A percentile compares a stretch with the other conserved stretches of the same genome.
phyloP scores from a whole-genome alignment of 345 rosid species.

The Garcia nutans region DNA sequence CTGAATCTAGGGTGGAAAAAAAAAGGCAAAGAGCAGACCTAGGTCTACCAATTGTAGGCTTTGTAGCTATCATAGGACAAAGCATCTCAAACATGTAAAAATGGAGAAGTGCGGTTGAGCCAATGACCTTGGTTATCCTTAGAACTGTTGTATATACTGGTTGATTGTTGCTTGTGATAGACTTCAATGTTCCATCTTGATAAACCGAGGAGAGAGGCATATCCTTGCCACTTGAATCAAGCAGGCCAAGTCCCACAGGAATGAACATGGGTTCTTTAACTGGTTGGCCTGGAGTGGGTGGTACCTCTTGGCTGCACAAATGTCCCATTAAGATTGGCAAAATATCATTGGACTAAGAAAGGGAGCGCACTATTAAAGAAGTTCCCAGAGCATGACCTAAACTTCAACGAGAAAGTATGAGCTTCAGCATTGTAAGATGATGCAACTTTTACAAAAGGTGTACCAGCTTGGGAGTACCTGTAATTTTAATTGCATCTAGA shows the following conservation, averaged over 20 bases:
- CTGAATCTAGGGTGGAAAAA: neutral
- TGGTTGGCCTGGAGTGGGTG: constrained; percentile 88
- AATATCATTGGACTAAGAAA: constrained; percentile 2
- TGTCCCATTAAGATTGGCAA: constrained; percentile 5
- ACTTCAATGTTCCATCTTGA: constrained; percentile 59
- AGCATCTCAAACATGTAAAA: neutral
- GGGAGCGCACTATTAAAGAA: neutral
- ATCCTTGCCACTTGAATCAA: constrained; percentile 83
- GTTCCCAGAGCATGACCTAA: constrained; percentile 50
- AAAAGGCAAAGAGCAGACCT: neutral
- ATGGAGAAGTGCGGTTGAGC: neutral
- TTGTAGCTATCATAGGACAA: neutral
- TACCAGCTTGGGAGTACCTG: constrained; percentile 99
- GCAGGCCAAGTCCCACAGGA: constrained; percentile 75
- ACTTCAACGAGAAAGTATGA: constrained; percentile 75
- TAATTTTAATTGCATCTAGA: constrained; percentile 13
- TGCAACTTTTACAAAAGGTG: constrained; percentile 78
- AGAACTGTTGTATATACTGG: constrained; percentile 63
- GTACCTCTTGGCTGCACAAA: constrained; percentile 72
- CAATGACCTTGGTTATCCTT: constrained; percentile 72
- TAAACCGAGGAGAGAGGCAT: constrained; percentile 60
- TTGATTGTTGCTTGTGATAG: constrained; percentile 46
- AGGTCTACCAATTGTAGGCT: neutral
- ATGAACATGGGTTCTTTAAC: constrained; percentile 88
- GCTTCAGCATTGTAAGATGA: constrained; percentile 76